These are phyloP conservation scores for Trametes pubescens DNA, from an alignment of 1,284 basidiomycete genomes.

Conservation along the genomic window DNA sequence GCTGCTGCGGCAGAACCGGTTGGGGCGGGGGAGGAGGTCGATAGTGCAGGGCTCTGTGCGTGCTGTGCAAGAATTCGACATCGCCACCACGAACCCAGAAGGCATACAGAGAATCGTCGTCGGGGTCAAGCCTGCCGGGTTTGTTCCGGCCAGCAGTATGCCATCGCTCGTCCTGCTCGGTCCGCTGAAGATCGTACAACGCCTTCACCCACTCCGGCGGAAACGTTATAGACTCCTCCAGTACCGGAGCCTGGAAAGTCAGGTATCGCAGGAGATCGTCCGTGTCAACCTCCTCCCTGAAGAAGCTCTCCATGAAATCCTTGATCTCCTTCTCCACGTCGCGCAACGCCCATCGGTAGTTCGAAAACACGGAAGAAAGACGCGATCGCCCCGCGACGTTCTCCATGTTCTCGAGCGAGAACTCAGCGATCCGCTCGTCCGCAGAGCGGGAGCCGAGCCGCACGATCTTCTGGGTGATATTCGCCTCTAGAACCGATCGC, in stretches of 20 bases:
- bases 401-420: slow-evolving; percentile 65
- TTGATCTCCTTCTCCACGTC: slow-evolving; percentile 53
- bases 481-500: slow-evolving; percentile 62
- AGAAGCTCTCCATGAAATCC: slow-evolving; percentile 53
- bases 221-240: slow-evolving; percentile 46
- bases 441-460: slow-evolving; percentile 68
- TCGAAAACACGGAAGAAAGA: slow-evolving; percentile 45
- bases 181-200: slow-evolving; percentile 14
- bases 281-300: slow-evolving; percentile 47
- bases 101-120: slow-evolving; percentile 26
- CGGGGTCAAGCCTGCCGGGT: slow-evolving; percentile 18
- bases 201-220: slow-evolving; percentile 54
- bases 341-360: slow-evolving; percentile 53
- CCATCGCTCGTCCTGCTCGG: slow-evolving; percentile 35
- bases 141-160: slow-evolving; percentile 30
- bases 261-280: slow-evolving; percentile 52
- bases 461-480: slow-evolving; percentile 67
- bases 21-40: slow-evolving; percentile 4
- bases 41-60: slow-evolving; percentile 28
- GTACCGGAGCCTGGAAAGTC: slow-evolving; percentile 50
- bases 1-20: background rate
- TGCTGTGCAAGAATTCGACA: slow-evolving; percentile 31
- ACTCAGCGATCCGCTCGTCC: slow-evolving; percentile 65
- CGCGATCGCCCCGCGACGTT: slow-evolving; percentile 51
- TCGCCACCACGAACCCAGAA: slow-evolving; percentile 33